These are phyloP conservation scores for Xylaria longipes DNA, from an alignment of 495 filamentous ascomycete species.

Conservation along the genomic window DNA sequence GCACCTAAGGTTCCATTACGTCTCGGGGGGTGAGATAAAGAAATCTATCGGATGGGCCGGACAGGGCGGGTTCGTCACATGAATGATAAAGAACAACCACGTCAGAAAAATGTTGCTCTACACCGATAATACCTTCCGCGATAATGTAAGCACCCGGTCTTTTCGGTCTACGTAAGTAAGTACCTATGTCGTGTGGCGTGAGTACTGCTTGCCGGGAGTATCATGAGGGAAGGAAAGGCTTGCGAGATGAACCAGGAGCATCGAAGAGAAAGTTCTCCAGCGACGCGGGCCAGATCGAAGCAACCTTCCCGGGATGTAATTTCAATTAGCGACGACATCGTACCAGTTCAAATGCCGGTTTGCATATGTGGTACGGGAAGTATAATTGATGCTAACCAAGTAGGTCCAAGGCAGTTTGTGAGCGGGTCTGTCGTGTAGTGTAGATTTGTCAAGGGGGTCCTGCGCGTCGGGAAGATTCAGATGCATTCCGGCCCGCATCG, in stretches of 20 bases:
- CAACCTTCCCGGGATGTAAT: not conserved
- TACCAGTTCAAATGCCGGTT: not conserved
- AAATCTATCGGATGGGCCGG: slow-evolving; percentile 25
- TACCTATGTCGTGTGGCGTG: not conserved
- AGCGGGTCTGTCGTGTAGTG: not conserved
- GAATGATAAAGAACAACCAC: not conserved
- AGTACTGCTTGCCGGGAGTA: not conserved
- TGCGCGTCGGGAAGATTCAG: not conserved
- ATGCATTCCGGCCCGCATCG: not conserved
- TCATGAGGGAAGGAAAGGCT: not conserved
- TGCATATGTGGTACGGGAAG: not conserved
- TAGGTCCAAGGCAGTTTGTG: not conserved
- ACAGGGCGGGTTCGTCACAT: slow-evolving; percentile 32
- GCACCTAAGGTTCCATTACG: not conserved
- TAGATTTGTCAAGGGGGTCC: slow-evolving; percentile 18
- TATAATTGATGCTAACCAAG: slow-evolving; percentile 17
- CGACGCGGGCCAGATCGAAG: not conserved
- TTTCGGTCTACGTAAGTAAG: not conserved
- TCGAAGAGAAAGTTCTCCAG: not conserved
- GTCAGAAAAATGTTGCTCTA: not conserved
- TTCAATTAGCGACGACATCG: not conserved
- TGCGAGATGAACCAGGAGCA: not conserved
- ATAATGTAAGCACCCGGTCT: not conserved
- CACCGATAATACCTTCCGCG: not conserved
- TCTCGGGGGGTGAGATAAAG: slow-evolving; percentile 9